Conservation (phyloP, 495 filamentous ascomycete genomes). For the Bombardia bombarda region DNA sequence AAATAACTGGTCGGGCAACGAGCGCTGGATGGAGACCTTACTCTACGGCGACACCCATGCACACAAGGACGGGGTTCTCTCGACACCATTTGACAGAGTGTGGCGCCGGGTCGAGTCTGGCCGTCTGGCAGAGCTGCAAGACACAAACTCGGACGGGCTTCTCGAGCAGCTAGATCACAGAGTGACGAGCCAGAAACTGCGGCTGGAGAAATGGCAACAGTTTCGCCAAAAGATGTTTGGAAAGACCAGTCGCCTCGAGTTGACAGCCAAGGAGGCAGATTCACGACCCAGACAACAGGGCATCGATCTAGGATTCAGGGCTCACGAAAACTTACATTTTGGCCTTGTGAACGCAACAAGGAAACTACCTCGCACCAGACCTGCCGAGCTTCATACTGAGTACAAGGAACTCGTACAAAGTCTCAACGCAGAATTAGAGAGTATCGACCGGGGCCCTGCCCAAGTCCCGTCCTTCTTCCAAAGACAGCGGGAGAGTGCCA, state of each 20-base stretch:
- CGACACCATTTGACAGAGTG: slow-evolving; percentile 54
- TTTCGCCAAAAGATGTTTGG: slow-evolving; percentile 48
- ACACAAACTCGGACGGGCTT: slow-evolving; percentile 35
- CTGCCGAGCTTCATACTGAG: slow-evolving; percentile 21
- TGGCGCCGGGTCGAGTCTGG: slow-evolving; percentile 55
- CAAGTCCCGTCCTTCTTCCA: slow-evolving; percentile 18
- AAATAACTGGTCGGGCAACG: slow-evolving; percentile 68
- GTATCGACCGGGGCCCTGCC: slow-evolving; percentile 8
- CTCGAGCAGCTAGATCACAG: slow-evolving; percentile 56
- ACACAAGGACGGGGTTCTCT: slow-evolving; percentile 54
- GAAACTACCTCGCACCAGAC: slow-evolving; percentile 14
- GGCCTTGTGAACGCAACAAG: slow-evolving; percentile 19
- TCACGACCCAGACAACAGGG: slow-evolving; percentile 22
- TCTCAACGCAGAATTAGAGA: slow-evolving; percentile 33
- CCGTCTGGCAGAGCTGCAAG: slow-evolving; percentile 41
- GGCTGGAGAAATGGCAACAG: slow-evolving; percentile 65
- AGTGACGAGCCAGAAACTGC: slow-evolving; percentile 50
- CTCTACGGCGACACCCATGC: slow-evolving; percentile 55
- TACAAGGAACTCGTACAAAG: slow-evolving; percentile 35
- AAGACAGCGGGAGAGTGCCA: slow-evolving; percentile 8
- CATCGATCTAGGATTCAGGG: slow-evolving; percentile 42
- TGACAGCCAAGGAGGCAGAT: slow-evolving; percentile 9
- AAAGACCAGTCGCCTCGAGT: slow-evolving; percentile 13
- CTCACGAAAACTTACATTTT: slow-evolving; percentile 32
- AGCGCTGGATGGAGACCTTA: slow-evolving; percentile 59